Percentiles rank a stretch among this genome's conserved stretches.
phyloP scores from a whole-genome alignment of 768 basidiomycete species.

The Pseudohyphozyma bogoriensis region DNA sequence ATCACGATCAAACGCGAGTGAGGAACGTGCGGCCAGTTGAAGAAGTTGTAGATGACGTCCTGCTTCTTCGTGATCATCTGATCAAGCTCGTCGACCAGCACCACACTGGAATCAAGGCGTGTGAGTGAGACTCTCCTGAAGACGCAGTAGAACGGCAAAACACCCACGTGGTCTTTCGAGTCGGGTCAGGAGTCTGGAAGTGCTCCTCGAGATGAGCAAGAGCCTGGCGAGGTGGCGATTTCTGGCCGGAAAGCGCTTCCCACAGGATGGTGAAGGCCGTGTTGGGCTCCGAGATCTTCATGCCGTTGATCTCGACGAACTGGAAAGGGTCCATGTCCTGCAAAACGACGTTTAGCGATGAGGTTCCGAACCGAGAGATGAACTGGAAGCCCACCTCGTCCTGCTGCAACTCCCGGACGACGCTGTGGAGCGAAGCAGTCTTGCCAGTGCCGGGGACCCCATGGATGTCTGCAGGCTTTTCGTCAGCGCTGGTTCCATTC shows the following conservation, averaged over 20 bases:
- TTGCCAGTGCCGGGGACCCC: conserved; percentile 99
- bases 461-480: conserved; percentile 62
- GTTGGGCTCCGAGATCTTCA: conserved; percentile 83
- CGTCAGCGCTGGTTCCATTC: background rate
- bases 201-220: conserved; percentile 64
- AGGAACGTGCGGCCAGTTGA: conserved; percentile 93
- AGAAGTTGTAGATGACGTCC: conserved; percentile 98
- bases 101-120: conserved; percentile 54
- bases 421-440: conserved; percentile 92
- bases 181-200: conserved; percentile 65
- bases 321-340: conserved; percentile 91
- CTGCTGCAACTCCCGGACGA: conserved; percentile 76
- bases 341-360: background rate
- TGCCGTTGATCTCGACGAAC: conserved; percentile 94
- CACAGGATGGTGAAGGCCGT: conserved; percentile 85
- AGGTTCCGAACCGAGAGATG: background rate
- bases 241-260: conserved; percentile 81
- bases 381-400: conserved; percentile 49
- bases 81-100: conserved; percentile 97
- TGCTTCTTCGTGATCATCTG: conserved; percentile 92
- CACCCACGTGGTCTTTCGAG: conserved; percentile 73
- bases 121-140: background rate
- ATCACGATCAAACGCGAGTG: conserved; percentile 85
- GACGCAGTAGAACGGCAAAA: background rate
- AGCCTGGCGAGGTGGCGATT: conserved; percentile 53